Conservation (phyloP, 495 filamentous ascomycete genomes). For the Bathelium albidoporum region DNA sequence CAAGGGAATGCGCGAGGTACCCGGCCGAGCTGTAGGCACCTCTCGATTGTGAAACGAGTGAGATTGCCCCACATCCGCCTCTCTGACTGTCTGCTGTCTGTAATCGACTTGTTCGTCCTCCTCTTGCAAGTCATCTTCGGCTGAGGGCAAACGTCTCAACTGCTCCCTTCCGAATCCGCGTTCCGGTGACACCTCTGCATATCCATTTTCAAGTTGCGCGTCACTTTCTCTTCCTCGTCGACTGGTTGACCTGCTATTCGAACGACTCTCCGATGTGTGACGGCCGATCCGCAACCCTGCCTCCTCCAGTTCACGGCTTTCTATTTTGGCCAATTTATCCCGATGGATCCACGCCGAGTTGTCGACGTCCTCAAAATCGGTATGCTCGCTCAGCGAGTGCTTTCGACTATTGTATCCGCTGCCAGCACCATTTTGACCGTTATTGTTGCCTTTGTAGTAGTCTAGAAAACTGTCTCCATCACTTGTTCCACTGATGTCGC, state of each 20-base stretch:
- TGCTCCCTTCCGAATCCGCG: conserved; percentile 8
- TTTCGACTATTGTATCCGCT: background rate
- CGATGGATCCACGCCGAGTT: conserved; percentile 87
- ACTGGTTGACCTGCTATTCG: conserved; percentile 8
- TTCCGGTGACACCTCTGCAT: conserved; percentile 5
- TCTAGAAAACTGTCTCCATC: background rate
- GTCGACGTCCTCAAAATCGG: conserved; percentile 26
- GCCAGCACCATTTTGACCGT: background rate
- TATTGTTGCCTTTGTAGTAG: background rate
- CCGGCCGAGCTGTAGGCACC: conserved; percentile 27
- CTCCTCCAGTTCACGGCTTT: conserved; percentile 83
- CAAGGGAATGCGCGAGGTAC: conserved; percentile 71
- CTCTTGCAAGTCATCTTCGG: conserved; percentile 32
- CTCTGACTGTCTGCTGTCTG: conserved; percentile 72
- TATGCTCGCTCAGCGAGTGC: background rate
- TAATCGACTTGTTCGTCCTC: conserved; percentile 40
- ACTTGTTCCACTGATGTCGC: background rate
- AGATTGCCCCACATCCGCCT: conserved; percentile 57
- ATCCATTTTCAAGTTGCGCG: conserved; percentile 4
- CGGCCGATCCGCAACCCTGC: conserved; percentile 66
- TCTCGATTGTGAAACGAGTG: conserved; percentile 7
- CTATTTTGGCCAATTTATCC: conserved; percentile 88
- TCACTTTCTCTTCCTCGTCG: conserved; percentile 6
- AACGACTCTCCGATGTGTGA: conserved; percentile 45
- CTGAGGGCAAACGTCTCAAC: conserved; percentile 37